Evolutionary conservation across 192 early-diverging fungal species (phyloP), one percentile per base, ranked within the genome.

Genomic region (Coemansia sp.): DNA sequence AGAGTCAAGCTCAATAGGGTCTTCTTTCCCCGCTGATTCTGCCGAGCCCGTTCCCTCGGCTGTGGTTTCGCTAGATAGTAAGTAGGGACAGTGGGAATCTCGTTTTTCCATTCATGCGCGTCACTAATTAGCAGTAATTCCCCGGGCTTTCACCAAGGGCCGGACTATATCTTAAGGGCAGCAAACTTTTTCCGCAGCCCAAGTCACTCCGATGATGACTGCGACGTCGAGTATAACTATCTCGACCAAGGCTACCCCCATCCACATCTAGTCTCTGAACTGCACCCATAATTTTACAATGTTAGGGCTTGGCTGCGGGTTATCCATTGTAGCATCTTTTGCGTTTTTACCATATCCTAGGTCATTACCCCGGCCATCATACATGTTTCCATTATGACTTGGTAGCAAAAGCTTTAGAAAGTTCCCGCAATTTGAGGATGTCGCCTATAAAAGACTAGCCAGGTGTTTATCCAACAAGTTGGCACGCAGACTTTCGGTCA

Each of bases 51-150:
- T 86, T 85, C 84, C 79, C 81, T 87, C 83, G 86, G 83, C 83
- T 87, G 83, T 84, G 83, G 84, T 86, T 87, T 87, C 77, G 86
- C 86, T 85, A 85, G 84, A 87, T 85, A 83, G 86, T 84, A 85
- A 82, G 85, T 84, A 85, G 82, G 83, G 82, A 86, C 82, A 87
- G 77, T 83, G 73, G 81, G 83, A 82, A 82, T 84, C 76, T 85
- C 82, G 82, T 88, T 85, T 77, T 84, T 87, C 86, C 82, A 87
- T 85, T 86, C 85, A 87, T 85, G 83, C 83, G 82, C 82, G 80
- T 86, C 86, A 85, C 86, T 85, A 86, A 85, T 87, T 86, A 85
- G 82, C 37, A 38, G 37, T 38, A 9, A 38, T 8, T 38, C 5
- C 9, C 37, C 37, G 37, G 37, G 37, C 37, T 47, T 47, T 47